Base-by-base conservation (phyloP, 208 protist genomes). In the Trypanosoma platydactyli region DNA sequence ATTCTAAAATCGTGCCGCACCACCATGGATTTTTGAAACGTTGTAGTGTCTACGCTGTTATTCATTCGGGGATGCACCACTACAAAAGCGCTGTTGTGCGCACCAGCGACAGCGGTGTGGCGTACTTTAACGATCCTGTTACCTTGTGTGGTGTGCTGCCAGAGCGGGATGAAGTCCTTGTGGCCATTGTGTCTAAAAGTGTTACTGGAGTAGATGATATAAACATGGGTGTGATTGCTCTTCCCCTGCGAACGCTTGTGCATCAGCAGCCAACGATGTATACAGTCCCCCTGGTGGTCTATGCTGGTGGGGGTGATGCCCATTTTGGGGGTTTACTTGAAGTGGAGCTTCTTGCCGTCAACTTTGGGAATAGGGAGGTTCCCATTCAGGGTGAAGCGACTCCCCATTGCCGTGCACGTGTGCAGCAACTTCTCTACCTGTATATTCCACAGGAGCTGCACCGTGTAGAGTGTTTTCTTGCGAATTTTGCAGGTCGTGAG, bases 371-470 rank as follows among this genome's bases (percentile, higher is more conserved):
- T 9, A 38, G 9, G 9, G 9, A 11, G 33, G 44, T 24, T 16
- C 20, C 42, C 27, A n/a, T 71, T 35, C 48, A 16, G 24, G 13
- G 61, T 29, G 15, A 73, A 42, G 33, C 38, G 15, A 12, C 49
- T 5, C 49, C 50, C 35, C 6, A 53, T 45, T 45, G 15, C 41
- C 75, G 71, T 0, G 9, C 48, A 42, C 48, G 33, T 16, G 38
- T 87, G 18, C 55, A 29, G 52, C 15, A 27, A 12, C 24, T 84
- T 1, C 57, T 84, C 24, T 78, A 80, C 42, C 56, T 49, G 1
- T 54, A 69, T 38, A 74, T 50, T 18, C 71, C 82, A 18, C 24
- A 71, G 51, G 13, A 73, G 40, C 56, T 88, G 22, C 82, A 88
- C 38, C 63, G 60, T 27, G 49, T 66, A 33, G 59, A 71, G 22